Conservation (phyloP, 176 grass and related monocot genomes). For the Aegilops sharonensis region DNA sequence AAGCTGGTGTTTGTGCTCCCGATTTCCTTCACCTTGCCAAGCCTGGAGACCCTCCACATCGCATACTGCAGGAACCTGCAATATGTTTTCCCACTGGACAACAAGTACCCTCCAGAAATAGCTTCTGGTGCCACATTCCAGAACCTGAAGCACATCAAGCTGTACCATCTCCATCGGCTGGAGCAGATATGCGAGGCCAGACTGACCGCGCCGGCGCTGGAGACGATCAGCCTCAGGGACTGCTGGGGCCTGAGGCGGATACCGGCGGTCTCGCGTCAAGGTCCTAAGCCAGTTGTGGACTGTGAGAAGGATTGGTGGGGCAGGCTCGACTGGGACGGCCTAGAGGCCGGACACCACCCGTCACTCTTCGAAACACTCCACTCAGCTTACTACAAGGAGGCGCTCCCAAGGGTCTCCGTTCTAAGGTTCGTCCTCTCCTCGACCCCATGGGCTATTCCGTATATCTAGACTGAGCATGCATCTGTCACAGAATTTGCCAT, state of each 20-base stretch:
- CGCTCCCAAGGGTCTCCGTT: not conserved
- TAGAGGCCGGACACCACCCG: not conserved
- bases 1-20: not conserved
- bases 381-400: not conserved
- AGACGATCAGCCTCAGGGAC: not conserved
- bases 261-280: not conserved
- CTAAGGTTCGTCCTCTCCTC: not conserved
- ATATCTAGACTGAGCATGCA: not conserved
- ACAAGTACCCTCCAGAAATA: not conserved
- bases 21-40: not conserved
- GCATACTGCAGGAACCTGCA: not conserved
- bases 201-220: not conserved
- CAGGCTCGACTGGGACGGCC: not conserved
- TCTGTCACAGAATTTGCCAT: too few species aligned
- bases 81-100: not conserved
- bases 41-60: not conserved
- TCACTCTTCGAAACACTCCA: not conserved
- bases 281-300: not conserved
- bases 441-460: too few species aligned
- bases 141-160: not conserved
- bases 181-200: not conserved
- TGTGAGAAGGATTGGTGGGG: conserved; percentile 13
- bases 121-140: not conserved
- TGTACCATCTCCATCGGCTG: not conserved
- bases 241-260: conserved; percentile 6